These are phyloP conservation scores for Phytophthora hybrid DNA, from an alignment of 352 stramenopile genomes.

Conservation along the genomic window DNA sequence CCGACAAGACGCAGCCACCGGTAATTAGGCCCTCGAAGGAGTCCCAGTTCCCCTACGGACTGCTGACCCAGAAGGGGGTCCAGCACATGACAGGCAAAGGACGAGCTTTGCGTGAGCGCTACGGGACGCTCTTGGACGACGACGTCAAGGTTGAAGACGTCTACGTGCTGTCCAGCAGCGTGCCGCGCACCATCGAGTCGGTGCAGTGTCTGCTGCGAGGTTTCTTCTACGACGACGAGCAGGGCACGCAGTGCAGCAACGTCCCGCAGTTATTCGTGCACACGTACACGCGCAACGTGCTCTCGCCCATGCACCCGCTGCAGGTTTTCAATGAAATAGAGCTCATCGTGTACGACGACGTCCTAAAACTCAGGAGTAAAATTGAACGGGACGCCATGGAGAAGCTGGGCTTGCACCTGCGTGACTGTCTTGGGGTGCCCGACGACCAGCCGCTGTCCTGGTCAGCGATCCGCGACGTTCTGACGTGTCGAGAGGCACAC, in stretches of 20 bases:
- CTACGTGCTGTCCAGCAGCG: constrained; percentile 82
- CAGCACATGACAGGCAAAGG: constrained; percentile 79
- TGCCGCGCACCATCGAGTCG: constrained; percentile 79
- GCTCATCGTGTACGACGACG: constrained; percentile 64
- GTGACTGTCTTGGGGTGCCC: constrained; percentile 55
- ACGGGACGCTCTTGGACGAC: constrained; percentile 50
- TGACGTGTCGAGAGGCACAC: constrained; percentile 75
- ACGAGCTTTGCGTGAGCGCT: constrained; percentile 51
- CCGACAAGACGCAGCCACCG: constrained; percentile 50
- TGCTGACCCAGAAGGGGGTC: constrained; percentile 71
- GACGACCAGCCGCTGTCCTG: constrained; percentile 63
- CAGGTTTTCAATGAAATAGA: constrained; percentile 83
- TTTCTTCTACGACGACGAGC: constrained; percentile 58
- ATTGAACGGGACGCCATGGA: constrained; percentile 45
- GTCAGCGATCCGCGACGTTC: constrained; percentile 73
- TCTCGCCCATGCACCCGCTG: constrained; percentile 66
- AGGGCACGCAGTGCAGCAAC: constrained; percentile 5
- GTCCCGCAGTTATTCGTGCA: constrained; percentile 61
- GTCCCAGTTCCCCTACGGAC: constrained; percentile 57
- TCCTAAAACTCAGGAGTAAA: constrained; percentile 38
- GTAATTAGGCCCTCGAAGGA: constrained; percentile 50
- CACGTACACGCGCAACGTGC: constrained; percentile 72
- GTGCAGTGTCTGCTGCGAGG: constrained; percentile 78
- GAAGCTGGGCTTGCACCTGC: constrained; percentile 48
- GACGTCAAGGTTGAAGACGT: constrained; percentile 53